These are phyloP conservation scores for Chalciporus piperatus DNA, from an alignment of 768 basidiomycete genomes.

Conservation along the genomic window DNA sequence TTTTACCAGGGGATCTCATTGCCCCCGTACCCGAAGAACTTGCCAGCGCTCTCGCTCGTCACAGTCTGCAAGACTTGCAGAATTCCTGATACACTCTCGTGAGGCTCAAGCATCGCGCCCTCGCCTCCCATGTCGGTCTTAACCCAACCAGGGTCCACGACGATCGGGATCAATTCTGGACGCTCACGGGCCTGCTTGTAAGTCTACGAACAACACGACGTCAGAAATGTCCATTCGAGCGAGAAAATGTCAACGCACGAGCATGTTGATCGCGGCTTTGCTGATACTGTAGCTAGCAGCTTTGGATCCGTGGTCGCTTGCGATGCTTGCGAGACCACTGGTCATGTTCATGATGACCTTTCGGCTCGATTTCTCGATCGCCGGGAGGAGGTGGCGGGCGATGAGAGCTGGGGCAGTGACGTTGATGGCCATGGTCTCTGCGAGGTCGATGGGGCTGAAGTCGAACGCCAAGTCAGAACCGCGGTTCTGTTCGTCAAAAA, in stretches of 20 bases:
- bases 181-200: constrained; percentile 15
- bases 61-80: constrained; percentile 6
- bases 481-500: constrained; percentile 13
- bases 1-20: constrained; percentile 15
- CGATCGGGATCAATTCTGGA: constrained; percentile 45
- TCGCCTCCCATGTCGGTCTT: constrained; percentile 51
- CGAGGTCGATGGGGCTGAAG: constrained; percentile 17
- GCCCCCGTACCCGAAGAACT: constrained; percentile 8
- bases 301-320: constrained; percentile 1
- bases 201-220: not conserved
- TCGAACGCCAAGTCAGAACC: constrained; percentile 26
- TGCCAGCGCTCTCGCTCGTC: constrained; percentile 3
- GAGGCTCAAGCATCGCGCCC: constrained; percentile 28
- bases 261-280: constrained; percentile 13
- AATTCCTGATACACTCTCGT: constrained; percentile 28
- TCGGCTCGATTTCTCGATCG: constrained; percentile 31
- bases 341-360: constrained; percentile 37
- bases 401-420: constrained; percentile 33
- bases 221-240: not conserved
- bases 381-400: constrained; percentile 32
- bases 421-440: constrained; percentile 27
- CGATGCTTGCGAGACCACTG: constrained; percentile 33
- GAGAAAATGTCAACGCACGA: constrained; percentile 3
- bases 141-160: constrained; percentile 95
- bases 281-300: constrained; percentile 12